These are phyloP conservation scores for Kalmusia sp. DNA, from an alignment of 2,329 filamentous ascomycete species.

Conservation along the genomic window DNA sequence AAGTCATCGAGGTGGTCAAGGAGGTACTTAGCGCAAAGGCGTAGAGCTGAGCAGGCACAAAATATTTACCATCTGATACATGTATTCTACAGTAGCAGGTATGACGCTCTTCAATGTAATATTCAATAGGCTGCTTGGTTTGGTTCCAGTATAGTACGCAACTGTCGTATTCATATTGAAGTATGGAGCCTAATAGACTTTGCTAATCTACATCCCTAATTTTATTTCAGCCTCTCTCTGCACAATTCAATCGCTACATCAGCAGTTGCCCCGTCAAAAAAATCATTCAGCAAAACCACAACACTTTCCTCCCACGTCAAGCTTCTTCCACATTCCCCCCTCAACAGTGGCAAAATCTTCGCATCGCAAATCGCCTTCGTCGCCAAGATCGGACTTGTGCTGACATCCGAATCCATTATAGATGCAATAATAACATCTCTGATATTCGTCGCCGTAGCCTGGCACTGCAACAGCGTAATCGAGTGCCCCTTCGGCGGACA, in stretches of 20 bases:
- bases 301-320: conserved; percentile 51
- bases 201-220: background rate
- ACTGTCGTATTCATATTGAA: too few species aligned
- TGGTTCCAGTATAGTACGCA: too few species aligned
- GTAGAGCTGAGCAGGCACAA: too few species aligned
- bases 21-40: conserved; percentile 66
- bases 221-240: conserved; percentile 43
- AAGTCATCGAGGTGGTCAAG: conserved; percentile 83
- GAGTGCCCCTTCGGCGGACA: conserved; percentile 28
- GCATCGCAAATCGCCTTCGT: conserved; percentile 58
- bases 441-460: conserved; percentile 61
- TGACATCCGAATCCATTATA: conserved; percentile 53
- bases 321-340: conserved; percentile 48
- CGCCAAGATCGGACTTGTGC: conserved; percentile 54
- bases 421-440: conserved; percentile 55
- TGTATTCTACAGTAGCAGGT: too few species aligned
- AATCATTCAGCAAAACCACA: conserved; percentile 59
- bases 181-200: too few species aligned
- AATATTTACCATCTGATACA: too few species aligned
- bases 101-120: too few species aligned
- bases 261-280: conserved; percentile 58
- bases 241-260: conserved; percentile 55
- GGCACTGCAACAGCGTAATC: conserved; percentile 52
- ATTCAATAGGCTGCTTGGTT: too few species aligned
- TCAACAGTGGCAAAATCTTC: conserved; percentile 58